A percentile compares a stretch with the other conserved stretches of the same genome.
Evolutionary conservation across 2,329 filamentous ascomycete genomes (phyloP).

Genomic region (Paraconiothyrium brasiliense): DNA sequence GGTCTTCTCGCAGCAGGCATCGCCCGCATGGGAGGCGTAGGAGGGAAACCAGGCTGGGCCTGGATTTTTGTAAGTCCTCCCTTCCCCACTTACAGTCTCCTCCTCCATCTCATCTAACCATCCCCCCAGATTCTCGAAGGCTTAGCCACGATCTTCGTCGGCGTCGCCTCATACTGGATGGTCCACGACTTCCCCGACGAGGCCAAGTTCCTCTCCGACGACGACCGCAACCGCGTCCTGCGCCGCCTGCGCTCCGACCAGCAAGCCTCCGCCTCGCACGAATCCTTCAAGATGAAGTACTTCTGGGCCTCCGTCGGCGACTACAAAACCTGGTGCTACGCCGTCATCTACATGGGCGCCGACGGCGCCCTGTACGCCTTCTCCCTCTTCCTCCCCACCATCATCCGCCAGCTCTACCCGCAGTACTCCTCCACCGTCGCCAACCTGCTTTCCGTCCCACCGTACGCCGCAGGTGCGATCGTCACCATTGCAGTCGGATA

Average conservation of each 20-base stretch:
- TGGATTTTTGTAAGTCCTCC: conserved; percentile 50
- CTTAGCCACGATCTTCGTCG: conserved; percentile 73
- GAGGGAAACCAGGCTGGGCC: conserved; percentile 53
- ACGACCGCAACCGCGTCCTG: conserved; percentile 77
- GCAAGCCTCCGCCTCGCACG: conserved; percentile 77
- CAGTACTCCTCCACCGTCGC: conserved; percentile 69
- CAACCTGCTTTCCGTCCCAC: conserved; percentile 78
- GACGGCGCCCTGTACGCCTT: conserved; percentile 79
- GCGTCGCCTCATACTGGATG: conserved; percentile 70
- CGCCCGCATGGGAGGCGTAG: conserved; percentile 67
- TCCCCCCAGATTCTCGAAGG: conserved; percentile 67
- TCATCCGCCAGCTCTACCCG: conserved; percentile 65
- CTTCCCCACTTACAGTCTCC: background rate
- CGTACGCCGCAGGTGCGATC: conserved; percentile 75
- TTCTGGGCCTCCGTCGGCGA: conserved; percentile 78
- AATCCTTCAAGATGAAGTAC: conserved; percentile 77
- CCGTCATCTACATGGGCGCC: conserved; percentile 79
- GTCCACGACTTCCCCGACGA: conserved; percentile 82
- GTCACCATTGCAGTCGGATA: conserved; percentile 76
- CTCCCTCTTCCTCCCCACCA: conserved; percentile 80
- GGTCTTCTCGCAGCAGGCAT: conserved; percentile 69
- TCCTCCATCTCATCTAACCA: conserved; percentile 54
- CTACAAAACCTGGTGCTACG: conserved; percentile 83
- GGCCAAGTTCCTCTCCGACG: conserved; percentile 74
- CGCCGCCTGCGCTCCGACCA: conserved; percentile 74